A percentile compares a stretch with the other conserved stretches of the same genome.
Conservation (phyloP, 208 protist genomes). For the Porcisia deanei region DNA sequence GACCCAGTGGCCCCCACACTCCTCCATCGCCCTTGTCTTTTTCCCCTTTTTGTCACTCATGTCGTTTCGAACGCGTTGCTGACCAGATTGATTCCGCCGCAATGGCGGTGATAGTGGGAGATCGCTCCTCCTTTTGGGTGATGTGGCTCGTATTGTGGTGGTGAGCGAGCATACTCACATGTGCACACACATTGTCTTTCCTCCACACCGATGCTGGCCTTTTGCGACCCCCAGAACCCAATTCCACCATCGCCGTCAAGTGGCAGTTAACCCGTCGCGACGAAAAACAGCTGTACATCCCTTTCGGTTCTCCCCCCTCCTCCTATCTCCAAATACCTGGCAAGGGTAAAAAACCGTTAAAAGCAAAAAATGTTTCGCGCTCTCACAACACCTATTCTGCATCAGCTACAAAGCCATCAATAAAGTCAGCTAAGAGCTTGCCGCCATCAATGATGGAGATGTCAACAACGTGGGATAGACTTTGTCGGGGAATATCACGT, state of each 20-base stretch:
- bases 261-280: background rate
- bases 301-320: too few species aligned
- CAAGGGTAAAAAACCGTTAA: too few species aligned
- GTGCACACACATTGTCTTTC: background rate
- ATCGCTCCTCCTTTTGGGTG: too few species aligned
- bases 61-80: background rate
- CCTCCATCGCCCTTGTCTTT: background rate
- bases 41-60: background rate
- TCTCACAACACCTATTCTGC: constrained; percentile 31
- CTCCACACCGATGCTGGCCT: background rate
- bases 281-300: background rate
- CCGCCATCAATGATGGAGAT: background rate
- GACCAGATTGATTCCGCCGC: background rate
- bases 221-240: background rate
- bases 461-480: background rate
- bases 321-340: too few species aligned
- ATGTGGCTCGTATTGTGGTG: background rate
- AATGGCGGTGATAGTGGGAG: background rate
- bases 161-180: background rate
- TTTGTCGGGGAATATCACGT: background rate
- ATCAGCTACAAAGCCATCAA: constrained; percentile 34
- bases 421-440: background rate
- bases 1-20: background rate
- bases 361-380: constrained; percentile 4
- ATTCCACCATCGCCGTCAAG: background rate